Conservation (phyloP, 2,329 filamentous ascomycete genomes). For the Colletotrichum cereale region DNA sequence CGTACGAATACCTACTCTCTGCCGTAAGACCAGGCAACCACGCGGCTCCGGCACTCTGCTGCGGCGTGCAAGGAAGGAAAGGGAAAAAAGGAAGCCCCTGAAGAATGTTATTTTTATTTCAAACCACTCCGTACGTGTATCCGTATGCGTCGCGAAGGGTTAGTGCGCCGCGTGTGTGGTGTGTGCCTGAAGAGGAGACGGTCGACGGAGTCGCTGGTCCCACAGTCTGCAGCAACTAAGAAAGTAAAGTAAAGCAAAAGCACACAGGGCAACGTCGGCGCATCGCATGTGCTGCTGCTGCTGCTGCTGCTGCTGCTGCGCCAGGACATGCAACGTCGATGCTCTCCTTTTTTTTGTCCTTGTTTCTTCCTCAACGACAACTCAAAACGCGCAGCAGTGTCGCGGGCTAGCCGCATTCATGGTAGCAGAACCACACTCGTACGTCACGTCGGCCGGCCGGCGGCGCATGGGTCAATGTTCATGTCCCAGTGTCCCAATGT, state of each 20-base stretch:
- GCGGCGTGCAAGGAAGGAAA: neutral
- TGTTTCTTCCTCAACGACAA: neutral
- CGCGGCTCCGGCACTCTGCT: neutral
- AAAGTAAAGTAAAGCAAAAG: neutral
- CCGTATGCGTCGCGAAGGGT: neutral
- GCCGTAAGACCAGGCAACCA: neutral
- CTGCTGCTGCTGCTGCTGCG: slow-evolving; percentile 1
- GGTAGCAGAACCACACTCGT: neutral
- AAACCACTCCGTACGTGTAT: too few relatives aligned
- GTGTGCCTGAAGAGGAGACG: neutral
- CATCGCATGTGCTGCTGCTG: neutral
- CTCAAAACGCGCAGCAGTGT: slow-evolving; percentile 2
- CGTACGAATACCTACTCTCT: neutral
- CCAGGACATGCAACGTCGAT: neutral
- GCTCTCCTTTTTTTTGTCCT: neutral
- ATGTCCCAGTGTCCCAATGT: neutral
- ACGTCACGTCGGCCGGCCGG: neutral
- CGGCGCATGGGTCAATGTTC: neutral
- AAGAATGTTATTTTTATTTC: too few relatives aligned
- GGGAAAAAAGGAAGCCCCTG: too few relatives aligned
- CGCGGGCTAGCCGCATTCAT: neutral
- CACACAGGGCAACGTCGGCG: neutral
- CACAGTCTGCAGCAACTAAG: slow-evolving; percentile 1
- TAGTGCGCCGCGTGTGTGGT: neutral
- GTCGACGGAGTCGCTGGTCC: neutral